A percentile compares a stretch with the other conserved stretches of the same genome.
phyloP scores from a whole-genome alignment of 1,284 basidiomycete species.

The Mrakiaceae sp. region DNA sequence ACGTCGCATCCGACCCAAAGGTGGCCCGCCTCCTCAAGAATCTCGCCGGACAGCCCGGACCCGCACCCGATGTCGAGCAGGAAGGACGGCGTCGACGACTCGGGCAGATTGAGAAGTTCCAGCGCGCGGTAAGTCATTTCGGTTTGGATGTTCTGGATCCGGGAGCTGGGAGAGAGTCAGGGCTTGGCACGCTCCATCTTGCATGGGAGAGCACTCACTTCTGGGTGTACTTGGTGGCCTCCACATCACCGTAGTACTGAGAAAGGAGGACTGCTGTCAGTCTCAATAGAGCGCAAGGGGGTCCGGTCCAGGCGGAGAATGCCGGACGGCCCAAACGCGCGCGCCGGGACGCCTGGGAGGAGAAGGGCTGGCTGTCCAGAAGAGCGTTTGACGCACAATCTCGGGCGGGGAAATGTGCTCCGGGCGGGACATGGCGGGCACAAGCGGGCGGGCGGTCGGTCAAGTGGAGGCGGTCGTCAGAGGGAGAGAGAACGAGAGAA shows the following conservation, averaged over 20 bases:
- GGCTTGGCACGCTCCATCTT: neutral
- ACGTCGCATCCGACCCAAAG: conserved; percentile 93
- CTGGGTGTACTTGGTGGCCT: conserved; percentile 93
- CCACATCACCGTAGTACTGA: conserved; percentile 91
- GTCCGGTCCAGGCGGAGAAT: neutral
- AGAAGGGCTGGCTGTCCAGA: conserved; percentile 65
- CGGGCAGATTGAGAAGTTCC: conserved; percentile 75
- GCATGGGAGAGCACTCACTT: conserved; percentile 48
- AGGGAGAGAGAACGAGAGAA: no score
- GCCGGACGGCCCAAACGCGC: conserved; percentile 62
- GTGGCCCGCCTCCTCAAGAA: conserved; percentile 88
- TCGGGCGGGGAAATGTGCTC: conserved; percentile 94
- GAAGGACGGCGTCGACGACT: conserved; percentile 57
- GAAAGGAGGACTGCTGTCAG: conserved; percentile 16
- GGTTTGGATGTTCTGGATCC: conserved; percentile 92
- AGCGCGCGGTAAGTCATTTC: conserved; percentile 96
- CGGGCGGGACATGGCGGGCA: conserved; percentile 72
- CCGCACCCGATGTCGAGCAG: conserved; percentile 96
- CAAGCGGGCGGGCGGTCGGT: no score
- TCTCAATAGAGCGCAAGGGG: neutral
- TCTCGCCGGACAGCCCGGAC: conserved; percentile 94
- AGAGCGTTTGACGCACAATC: conserved; percentile 46
- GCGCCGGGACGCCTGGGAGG: conserved; percentile 89
- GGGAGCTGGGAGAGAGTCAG: conserved; percentile 48
- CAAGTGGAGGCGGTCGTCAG: no score